Conservation (phyloP, 1,139 yeast species). For the Debaryomycetaceae sp. region DNA sequence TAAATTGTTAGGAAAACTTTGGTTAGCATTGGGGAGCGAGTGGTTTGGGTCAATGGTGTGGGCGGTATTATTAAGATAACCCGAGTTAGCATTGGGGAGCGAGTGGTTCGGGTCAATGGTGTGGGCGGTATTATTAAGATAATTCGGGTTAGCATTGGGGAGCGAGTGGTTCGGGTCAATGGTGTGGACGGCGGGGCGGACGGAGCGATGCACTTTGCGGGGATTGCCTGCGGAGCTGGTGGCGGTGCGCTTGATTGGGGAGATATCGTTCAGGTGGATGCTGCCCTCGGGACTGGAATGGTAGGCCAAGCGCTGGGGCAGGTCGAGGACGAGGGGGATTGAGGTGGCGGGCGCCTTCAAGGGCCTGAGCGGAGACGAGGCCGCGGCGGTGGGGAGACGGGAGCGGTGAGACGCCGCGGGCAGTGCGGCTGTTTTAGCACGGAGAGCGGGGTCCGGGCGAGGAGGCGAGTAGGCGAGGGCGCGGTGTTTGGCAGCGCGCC, state of each 20-base stretch:
- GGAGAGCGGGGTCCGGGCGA: neutral
- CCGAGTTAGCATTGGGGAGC: neutral
- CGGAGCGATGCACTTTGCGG: constrained; percentile 9
- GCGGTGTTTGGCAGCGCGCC: neutral
- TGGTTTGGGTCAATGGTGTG: too few species aligned
- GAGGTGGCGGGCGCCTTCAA: neutral
- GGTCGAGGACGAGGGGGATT: neutral
- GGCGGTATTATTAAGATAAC: neutral
- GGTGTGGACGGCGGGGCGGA: constrained; percentile 2
- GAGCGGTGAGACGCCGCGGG: too few species aligned
- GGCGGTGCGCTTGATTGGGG: constrained; percentile 8
- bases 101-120: constrained; percentile 1
- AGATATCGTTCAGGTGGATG: constrained; percentile 4
- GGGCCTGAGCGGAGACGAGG: neutral
- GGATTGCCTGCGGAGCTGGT: constrained; percentile 10
- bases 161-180: constrained; percentile 1
- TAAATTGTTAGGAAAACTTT: too few species aligned
- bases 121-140: constrained; percentile 1
- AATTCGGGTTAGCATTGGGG: neutral
- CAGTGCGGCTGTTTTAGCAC: neutral
- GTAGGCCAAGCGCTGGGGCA: too few species aligned
- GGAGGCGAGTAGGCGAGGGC: neutral
- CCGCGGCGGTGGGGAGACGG: neutral
- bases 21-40: too few species aligned
- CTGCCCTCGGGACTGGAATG: constrained; percentile 1